Base-by-base conservation (phyloP, 805 yeast genomes). In the Sugiyamaella valdiviana region DNA sequence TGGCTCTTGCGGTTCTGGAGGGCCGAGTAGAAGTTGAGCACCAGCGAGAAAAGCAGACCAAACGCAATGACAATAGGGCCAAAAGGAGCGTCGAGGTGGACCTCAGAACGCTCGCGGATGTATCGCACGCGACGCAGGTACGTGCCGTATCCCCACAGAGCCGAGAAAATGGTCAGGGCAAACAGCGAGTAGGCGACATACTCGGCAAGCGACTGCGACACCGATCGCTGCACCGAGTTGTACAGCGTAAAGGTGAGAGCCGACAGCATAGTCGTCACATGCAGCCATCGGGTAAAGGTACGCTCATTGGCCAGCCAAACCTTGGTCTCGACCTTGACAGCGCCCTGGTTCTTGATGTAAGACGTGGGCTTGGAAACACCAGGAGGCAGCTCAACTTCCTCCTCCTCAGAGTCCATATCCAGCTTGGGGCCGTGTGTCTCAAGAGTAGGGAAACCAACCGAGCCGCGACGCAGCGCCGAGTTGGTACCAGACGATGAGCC, bases 241-340 rank as follows among this genome's bases (percentile, higher is more conserved):
- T 86, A 86, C 48, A 93, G 77, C 14, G 93, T 75, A 62, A 90
- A 89, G 0, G 98, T 88, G 59, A 93, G 70, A 0, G 90, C 82
- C 17, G 95, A 81, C 57, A 93, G 74, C 63, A 93, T 71, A 0
- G 95, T 80, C 12, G 95, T 85, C 19, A 91, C 91, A 53, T 84
- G 89, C 56, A 93, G 73, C 99, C 99, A 93, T 67, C 95, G 79
- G 72, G 87, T 83, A 71, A 90, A 91, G 2, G 99, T 93, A 66
- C 99, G 83, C 71, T 93, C 99, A 63, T 93, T 93, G 23, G 99
- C 99, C 55, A 93, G 75, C 97, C 98, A 93, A 12, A 93, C 99
- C 63, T 93, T 93, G 24, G 98, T 95, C 71, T 93, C 99, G 50
- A 93, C 90, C 67, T 85, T 89, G 48, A 89, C 79, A 1, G 96